phyloP scores from a whole-genome alignment of 2,329 filamentous ascomycete species.

The Fusarium sterilihyphosum region DNA sequence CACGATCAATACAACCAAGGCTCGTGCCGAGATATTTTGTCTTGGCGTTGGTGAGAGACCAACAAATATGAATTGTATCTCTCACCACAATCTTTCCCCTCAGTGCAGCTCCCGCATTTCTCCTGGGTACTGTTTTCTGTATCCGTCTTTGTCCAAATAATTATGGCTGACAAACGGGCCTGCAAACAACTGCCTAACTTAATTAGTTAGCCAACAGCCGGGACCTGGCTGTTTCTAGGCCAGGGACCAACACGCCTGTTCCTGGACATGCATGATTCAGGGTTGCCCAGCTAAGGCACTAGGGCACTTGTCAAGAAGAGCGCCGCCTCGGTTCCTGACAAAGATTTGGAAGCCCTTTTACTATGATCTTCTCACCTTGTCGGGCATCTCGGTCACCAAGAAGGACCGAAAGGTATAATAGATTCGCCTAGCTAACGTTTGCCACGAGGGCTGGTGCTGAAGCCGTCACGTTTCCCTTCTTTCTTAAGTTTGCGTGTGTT shows the following conservation, averaged over 20 bases:
- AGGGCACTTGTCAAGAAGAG: not conserved
- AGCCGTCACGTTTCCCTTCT: not conserved
- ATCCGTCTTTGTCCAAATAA: not conserved
- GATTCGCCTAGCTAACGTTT: not conserved
- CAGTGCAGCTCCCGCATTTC: slow-evolving; percentile 23
- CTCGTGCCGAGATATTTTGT: not conserved
- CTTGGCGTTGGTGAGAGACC: not conserved
- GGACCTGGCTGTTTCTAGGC: not conserved
- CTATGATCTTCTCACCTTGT: not conserved
- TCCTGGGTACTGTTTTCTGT: not conserved
- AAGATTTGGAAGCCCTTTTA: not conserved
- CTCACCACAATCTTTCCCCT: not conserved
- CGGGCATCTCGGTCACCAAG: not conserved
- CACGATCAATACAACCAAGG: not conserved
- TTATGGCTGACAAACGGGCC: not conserved
- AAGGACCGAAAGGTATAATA: not conserved
- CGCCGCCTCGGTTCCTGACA: not conserved
- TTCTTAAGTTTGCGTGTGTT: not conserved
- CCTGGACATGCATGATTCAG: slow-evolving; percentile 8
- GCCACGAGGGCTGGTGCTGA: slow-evolving; percentile 1
- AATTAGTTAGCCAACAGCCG: not conserved
- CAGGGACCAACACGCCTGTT: slow-evolving; percentile 3
- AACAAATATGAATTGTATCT: not conserved
- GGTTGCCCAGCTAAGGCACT: not conserved
- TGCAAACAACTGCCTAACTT: not conserved